Percentiles rank a stretch among this genome's conserved stretches.
phyloP scores from a whole-genome alignment of 164 flowering plant genomes.

The Stephania yunnanensis region DNA sequence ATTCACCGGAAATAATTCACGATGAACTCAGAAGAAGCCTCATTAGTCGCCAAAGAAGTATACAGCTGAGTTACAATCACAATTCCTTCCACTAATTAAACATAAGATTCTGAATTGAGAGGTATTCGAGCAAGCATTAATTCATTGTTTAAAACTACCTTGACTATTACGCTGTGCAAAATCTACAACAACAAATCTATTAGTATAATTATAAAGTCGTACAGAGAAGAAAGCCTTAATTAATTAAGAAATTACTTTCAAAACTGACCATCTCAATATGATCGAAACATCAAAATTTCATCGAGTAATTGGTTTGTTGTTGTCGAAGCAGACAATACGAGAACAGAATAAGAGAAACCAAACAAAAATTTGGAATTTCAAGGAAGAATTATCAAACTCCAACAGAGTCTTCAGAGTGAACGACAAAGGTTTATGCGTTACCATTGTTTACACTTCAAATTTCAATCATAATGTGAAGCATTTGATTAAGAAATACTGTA shows the following conservation, averaged over 20 bases:
- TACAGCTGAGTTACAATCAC: background rate
- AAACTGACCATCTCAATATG: conserved; percentile 1
- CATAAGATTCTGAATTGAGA: background rate
- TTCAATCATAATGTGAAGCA: background rate
- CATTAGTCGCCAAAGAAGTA: background rate
- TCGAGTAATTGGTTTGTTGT: background rate
- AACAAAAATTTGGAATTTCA: background rate
- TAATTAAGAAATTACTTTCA: conserved; percentile 11
- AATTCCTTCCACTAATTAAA: background rate
- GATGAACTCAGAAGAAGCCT: background rate
- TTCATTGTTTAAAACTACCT: background rate
- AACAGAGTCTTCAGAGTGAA: background rate
- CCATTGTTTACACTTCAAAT: background rate
- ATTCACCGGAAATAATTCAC: background rate
- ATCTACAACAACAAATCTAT: background rate
- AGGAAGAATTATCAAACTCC: background rate
- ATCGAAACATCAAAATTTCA: background rate
- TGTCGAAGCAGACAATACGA: background rate
- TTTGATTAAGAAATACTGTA: background rate
- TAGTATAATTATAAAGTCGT: background rate
- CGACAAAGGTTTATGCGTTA: no score
- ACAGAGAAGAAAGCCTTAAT: background rate
- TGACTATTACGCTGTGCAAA: background rate
- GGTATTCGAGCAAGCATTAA: no score
- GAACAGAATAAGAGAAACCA: background rate